Evolutionary conservation across 768 basidiomycete species (phyloP), one percentile per base, ranked within the genome.

Genomic region (Boletus pseudopeckii): DNA sequence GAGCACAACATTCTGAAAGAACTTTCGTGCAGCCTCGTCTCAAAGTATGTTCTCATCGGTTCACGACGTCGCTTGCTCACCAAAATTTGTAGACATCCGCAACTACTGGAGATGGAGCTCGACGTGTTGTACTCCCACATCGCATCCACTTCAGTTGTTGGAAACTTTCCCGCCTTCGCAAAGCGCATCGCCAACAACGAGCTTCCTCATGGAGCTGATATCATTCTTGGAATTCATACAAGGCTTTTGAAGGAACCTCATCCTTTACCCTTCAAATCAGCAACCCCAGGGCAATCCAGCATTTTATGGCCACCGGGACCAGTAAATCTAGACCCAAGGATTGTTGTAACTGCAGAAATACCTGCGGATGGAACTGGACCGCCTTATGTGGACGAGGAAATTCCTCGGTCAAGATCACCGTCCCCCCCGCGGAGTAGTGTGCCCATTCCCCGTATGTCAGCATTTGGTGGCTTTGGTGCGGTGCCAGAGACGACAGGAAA

Each of bases 1-100:
- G 68, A 58, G 18, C 36, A 60, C 11, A 70, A 68, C 38, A 61
- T 70, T 15, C 26, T 70, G 10, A 49, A 48, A 32, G 68, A 70
- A 14, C 46, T 63, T 14, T 52, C 61, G 1, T 70, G 57, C 33
- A 54, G 48, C 34, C 41, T 67, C 6, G 30, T 57, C 14, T 54
- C 65, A 18, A 62, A n/a, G 66, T 63, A 30, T 0, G 54, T 42
- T 33, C 14, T 17, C 3, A 2, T 22, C 22, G 7, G 5, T 34
- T 17, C 17, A 5, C 15, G 17, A 13, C 8, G 20, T 42, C 17
- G 37, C 7, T 36, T 34, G 15, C 20, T 33, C 22, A 38, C 34
- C 8, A 7, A n/a, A 14, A 26, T 7, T 13, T 17, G 30, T 40
- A 57, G 58, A 40, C 46, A 64, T 34, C 62, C 53, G 3, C 30